Base-by-base conservation (phyloP, 495 filamentous ascomycete genomes). In the Rhypophila decipiens region DNA sequence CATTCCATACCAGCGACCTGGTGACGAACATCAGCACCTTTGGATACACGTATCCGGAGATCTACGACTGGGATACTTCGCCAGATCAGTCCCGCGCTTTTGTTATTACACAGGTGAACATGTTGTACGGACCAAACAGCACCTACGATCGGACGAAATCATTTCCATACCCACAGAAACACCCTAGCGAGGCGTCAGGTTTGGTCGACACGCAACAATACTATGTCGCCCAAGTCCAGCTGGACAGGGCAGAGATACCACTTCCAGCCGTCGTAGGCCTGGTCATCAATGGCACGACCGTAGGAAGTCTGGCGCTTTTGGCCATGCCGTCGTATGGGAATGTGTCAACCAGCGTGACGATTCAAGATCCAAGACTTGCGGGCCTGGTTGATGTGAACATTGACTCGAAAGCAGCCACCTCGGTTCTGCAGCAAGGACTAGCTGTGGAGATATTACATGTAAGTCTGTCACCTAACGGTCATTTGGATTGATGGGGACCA, bases 41-140 rank as follows among this genome's bases (percentile, higher is more conserved):
- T 22, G 73, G 73, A 13, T 77, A 78, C 44, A 67, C 66, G 2
- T 75, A 76, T 47, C 66, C 71, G 0, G 74, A 77, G 42, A 40
- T 60, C 10, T 50, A 67, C 31, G 55, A 56, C 36, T 55, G 46
- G 51, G 40, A 35, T 13, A 50, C 48, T 19, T 42, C 24, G 33
- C 46, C 56, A 8, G 58, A 53, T 0, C 48, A 49, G 15, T 33
- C 60, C n/a, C 59, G 57, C 4, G 24, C 42, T 9, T 42, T 42
- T 2, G 56, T 67, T 21, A 53, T 55, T 5, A 50, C 57, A 1
- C 43, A 47, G 15, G 54, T 74, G 1, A 68, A 71, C 43, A 43
- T 20, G 11, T 42, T 69, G 19, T 75, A 73, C 45, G 54, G 56
- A 13, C 17, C 41, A 29, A 13, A 31, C 7, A 31, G 27, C 27